These are phyloP conservation scores for Sporothrix pseudoabietina DNA, from an alignment of 2,329 filamentous ascomycete species.

Conservation along the genomic window DNA sequence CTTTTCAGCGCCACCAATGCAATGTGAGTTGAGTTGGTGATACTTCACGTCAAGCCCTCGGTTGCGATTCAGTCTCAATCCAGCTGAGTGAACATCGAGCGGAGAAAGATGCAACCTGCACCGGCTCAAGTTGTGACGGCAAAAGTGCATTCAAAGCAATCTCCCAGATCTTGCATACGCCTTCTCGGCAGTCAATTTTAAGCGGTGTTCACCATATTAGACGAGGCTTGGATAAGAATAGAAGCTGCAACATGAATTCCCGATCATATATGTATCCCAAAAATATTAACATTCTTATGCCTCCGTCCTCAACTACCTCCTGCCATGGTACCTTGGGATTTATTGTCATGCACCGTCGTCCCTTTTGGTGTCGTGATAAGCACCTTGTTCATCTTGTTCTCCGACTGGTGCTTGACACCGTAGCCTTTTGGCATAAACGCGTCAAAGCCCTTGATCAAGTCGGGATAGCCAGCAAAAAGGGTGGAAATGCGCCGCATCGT, in stretches of 20 bases:
- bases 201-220: not conserved
- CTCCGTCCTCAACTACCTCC: not conserved
- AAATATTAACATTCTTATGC: not conserved
- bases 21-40: not conserved
- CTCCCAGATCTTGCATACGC: too few species aligned
- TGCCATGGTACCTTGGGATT: not conserved
- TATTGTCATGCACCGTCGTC: not conserved
- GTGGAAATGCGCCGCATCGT: not conserved
- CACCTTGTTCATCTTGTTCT: not conserved
- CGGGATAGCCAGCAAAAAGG: not conserved
- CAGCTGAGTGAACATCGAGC: too few species aligned
- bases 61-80: too few species aligned
- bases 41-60: not conserved
- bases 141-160: not conserved
- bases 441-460: not conserved
- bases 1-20: not conserved
- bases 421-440: not conserved
- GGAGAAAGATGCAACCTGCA: not conserved
- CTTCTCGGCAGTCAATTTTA: conserved; percentile 12
- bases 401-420: not conserved
- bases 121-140: conserved; percentile 13
- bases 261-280: not conserved
- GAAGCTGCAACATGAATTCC: not conserved
- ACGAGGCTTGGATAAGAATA: not conserved
- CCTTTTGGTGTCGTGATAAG: not conserved